A percentile compares a stretch with the other conserved stretches of the same genome.
phyloP scores from a whole-genome alignment of 257 asterid species.

The Craterostigma plantagineum region DNA sequence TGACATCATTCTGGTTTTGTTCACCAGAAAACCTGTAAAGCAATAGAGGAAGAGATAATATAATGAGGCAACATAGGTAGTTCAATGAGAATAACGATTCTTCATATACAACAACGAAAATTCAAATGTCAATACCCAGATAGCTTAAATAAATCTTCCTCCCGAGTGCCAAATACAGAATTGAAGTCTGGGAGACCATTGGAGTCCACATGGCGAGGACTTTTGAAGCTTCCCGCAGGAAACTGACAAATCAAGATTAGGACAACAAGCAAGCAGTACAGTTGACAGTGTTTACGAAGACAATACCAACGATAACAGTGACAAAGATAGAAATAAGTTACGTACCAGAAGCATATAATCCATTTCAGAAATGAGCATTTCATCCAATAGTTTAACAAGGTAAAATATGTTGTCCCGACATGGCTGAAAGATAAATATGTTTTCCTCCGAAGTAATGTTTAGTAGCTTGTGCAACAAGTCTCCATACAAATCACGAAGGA shows the following conservation, averaged over 20 bases:
- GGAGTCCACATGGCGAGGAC: conserved; percentile 41
- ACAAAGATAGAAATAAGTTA: conserved; percentile 7
- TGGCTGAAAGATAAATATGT: conserved; percentile 60
- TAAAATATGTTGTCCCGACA: conserved; percentile 87
- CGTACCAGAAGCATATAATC: conserved; percentile 75
- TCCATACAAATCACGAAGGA: conserved; percentile 71
- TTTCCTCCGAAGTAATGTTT: conserved; percentile 43
- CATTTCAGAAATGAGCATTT: conserved; percentile 77
- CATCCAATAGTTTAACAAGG: conserved; percentile 81
- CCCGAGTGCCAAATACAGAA: conserved; percentile 43
- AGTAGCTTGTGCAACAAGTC: conserved; percentile 55
- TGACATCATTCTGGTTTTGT: conserved; percentile 17
- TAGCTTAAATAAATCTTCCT: conserved; percentile 37
- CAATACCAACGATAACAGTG: background rate
- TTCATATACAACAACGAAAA: background rate
- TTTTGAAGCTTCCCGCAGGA: conserved; percentile 57
- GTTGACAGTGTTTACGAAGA: background rate
- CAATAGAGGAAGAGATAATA: conserved; percentile 8
- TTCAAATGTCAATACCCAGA: too few species aligned
- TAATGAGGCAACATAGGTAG: background rate
- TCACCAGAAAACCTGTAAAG: conserved; percentile 20
- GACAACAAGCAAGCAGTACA: too few species aligned
- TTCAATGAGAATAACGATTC: too few species aligned
- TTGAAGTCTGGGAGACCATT: conserved; percentile 44
- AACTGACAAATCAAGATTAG: conserved; percentile 21